A percentile compares a stretch with the other conserved stretches of the same genome.
These are phyloP conservation scores for Boletus speciosus DNA, from an alignment of 768 basidiomycete species.

Conservation along the genomic window DNA sequence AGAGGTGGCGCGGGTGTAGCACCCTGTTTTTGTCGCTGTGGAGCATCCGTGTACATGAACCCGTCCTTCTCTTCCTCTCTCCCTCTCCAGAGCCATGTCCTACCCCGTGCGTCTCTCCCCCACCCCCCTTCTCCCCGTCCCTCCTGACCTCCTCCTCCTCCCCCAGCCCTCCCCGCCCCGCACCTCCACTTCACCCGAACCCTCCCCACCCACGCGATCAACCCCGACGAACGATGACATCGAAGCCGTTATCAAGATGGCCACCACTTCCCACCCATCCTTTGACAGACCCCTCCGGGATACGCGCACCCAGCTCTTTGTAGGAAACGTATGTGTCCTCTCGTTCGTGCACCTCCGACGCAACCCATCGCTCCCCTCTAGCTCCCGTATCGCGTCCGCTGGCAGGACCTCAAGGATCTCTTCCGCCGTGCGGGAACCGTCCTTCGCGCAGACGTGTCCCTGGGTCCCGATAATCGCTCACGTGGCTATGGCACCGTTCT, in stretches of 20 bases:
- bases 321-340: constrained; percentile 76
- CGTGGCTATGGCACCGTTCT: constrained; percentile 94
- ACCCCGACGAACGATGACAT: constrained; percentile 77
- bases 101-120: constrained; percentile 3
- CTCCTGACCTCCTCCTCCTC: neutral
- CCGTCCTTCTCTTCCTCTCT: constrained; percentile 9
- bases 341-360: neutral
- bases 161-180: constrained; percentile 12
- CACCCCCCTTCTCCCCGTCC: too few relatives aligned
- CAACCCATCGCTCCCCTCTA: constrained; percentile 28
- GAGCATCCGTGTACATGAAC: constrained; percentile 32
- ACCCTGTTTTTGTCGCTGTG: constrained; percentile 36
- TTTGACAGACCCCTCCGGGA: constrained; percentile 61
- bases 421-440: constrained; percentile 94
- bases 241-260: constrained; percentile 87
- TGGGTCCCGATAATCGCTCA: constrained; percentile 87
- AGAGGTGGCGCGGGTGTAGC: constrained; percentile 30
- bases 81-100: constrained; percentile 14
- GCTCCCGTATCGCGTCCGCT: constrained; percentile 95
- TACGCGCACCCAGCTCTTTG: constrained; percentile 92
- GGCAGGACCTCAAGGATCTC: constrained; percentile 99
- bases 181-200: constrained; percentile 5
- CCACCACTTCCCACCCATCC: constrained; percentile 66
- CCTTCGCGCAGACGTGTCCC: constrained; percentile 70
- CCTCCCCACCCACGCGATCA: constrained; percentile 9